These are phyloP conservation scores for Podosphaera leucotricha DNA, from an alignment of 2,329 filamentous ascomycete species.

Conservation along the genomic window DNA sequence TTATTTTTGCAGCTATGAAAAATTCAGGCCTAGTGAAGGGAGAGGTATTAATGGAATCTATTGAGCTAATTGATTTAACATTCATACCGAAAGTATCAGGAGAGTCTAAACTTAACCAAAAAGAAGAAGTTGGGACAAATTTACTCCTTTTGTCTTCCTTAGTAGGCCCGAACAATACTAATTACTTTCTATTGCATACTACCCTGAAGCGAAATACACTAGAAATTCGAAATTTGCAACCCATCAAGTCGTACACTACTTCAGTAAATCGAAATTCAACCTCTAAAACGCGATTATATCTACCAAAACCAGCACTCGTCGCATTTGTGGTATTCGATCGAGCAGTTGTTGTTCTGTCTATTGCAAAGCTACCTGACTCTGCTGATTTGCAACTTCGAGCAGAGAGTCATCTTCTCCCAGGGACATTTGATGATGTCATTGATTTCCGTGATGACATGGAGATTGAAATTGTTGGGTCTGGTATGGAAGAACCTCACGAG, in stretches of 20 bases:
- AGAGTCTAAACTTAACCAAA: slow-evolving; percentile 25
- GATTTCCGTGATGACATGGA: slow-evolving; percentile 46
- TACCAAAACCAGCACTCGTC: slow-evolving; percentile 57
- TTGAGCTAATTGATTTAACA: slow-evolving; percentile 61
- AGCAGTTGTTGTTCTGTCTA: slow-evolving; percentile 54
- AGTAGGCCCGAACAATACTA: slow-evolving; percentile 26
- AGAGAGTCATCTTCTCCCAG: slow-evolving; percentile 36
- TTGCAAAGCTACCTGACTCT: slow-evolving; percentile 40
- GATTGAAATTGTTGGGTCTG: slow-evolving; percentile 38
- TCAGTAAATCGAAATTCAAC: slow-evolving; percentile 18
- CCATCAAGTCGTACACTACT: slow-evolving; percentile 39
- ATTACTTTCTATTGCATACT: slow-evolving; percentile 57
- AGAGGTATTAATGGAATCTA: slow-evolving; percentile 29
- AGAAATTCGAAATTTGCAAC: slow-evolving; percentile 41
- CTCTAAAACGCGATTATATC: slow-evolving; percentile 41
- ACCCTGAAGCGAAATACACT: slow-evolving; percentile 29
- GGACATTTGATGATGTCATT: slow-evolving; percentile 67
- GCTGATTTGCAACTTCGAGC: slow-evolving; percentile 54
- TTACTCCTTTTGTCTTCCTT: slow-evolving; percentile 38
- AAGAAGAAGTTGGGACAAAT: slow-evolving; percentile 28
- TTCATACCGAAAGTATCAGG: slow-evolving; percentile 32
- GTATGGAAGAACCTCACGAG: slow-evolving; percentile 33
- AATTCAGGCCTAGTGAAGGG: slow-evolving; percentile 25
- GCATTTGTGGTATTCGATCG: slow-evolving; percentile 64
- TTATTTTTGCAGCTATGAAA: slow-evolving; percentile 38